Evolutionary conservation across 2,329 filamentous ascomycete species (phyloP).

Genomic region (Sphaerulina populicola): DNA sequence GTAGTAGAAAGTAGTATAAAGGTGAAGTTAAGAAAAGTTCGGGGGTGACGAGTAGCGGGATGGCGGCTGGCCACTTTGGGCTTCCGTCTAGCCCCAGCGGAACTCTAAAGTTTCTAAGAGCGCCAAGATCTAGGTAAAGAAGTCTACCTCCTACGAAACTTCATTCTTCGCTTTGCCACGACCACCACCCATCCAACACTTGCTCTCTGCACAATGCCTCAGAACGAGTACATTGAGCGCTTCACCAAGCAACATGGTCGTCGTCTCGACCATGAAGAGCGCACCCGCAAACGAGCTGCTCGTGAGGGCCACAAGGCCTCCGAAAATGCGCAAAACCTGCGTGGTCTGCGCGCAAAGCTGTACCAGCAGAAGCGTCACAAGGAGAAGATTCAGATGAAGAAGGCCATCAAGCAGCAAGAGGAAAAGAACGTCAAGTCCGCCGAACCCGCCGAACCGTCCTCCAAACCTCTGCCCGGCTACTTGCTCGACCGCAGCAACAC

Average conservation of each 20-base stretch:
- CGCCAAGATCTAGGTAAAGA: neutral
- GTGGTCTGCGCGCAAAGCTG: slow-evolving; percentile 84
- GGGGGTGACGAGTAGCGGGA: no score
- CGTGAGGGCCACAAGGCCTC: slow-evolving; percentile 83
- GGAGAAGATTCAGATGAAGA: slow-evolving; percentile 98
- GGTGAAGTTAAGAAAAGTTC: no score
- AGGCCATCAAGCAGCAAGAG: slow-evolving; percentile 88
- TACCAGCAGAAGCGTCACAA: slow-evolving; percentile 88
- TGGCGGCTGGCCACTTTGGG: no score
- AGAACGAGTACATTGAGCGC: slow-evolving; percentile 72
- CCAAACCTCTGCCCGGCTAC: slow-evolving; percentile 80
- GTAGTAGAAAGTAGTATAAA: no score
- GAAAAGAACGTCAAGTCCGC: slow-evolving; percentile 88
- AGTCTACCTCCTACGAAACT: neutral
- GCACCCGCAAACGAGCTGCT: slow-evolving; percentile 74
- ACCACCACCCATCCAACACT: neutral
- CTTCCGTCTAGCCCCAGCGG: no score
- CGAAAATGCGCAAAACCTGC: slow-evolving; percentile 85
- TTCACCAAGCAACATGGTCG: slow-evolving; percentile 55
- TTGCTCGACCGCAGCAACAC: slow-evolving; percentile 74
- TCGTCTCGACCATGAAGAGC: slow-evolving; percentile 76
- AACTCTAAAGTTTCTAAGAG: no score
- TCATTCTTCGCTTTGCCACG: slow-evolving; percentile 4
- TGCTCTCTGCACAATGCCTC: slow-evolving; percentile 49
- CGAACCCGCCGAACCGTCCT: slow-evolving; percentile 67